Base-by-base conservation (phyloP, 371 early-diverging fungal genomes). In the Actinomucor elegans region DNA sequence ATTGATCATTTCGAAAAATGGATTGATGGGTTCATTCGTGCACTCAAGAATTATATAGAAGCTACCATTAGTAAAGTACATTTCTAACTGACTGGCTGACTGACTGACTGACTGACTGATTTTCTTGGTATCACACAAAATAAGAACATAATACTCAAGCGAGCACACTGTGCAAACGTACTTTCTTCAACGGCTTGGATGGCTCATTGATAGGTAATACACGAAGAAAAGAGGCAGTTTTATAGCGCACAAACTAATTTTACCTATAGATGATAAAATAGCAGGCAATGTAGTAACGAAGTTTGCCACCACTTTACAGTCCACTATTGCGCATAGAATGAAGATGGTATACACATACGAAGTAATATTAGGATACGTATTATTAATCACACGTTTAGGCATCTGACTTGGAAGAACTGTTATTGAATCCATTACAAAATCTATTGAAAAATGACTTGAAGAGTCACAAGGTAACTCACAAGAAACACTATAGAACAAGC, bases 1-100 rank as follows among this genome's bases (percentile, higher is more conserved):
- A 71, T 90, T 48, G 89, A 87, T 17, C 79, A 70, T 18, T 72
- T 85, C 44, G 75, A 80, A 43, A 75, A 71, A 60, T 88, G 89
- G 90, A 60, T 81, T 7, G 81, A 83, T 12, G 67, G 69, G 9
- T 59, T 85, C 48, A 73, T 68, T 42, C 61, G 64, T 27, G 44
- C 61, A 1, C 34, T 79, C 26, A 74, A 66, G 23, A 67, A 49
- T 18, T 81, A 78, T 53, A 52, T 73, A 23, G 78, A 79, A 10
- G 67, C 69, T 20, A 40, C 73, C 14, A 63, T 50, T 17, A 77
- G 81, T 83, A 72, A 55, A 36, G 10, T 0, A n/a, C n/a, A n/a
- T n/a, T n/a, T n/a, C n/a, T n/a, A n/a, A n/a, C n/a, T n/a, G n/a
- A n/a, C n/a, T n/a, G n/a, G n/a, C n/a, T n/a, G n/a, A n/a, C n/a